A percentile compares a stretch with the other conserved stretches of the same genome.
phyloP scores from a whole-genome alignment of 2,329 filamentous ascomycete species.

The Cytospora leucostoma region DNA sequence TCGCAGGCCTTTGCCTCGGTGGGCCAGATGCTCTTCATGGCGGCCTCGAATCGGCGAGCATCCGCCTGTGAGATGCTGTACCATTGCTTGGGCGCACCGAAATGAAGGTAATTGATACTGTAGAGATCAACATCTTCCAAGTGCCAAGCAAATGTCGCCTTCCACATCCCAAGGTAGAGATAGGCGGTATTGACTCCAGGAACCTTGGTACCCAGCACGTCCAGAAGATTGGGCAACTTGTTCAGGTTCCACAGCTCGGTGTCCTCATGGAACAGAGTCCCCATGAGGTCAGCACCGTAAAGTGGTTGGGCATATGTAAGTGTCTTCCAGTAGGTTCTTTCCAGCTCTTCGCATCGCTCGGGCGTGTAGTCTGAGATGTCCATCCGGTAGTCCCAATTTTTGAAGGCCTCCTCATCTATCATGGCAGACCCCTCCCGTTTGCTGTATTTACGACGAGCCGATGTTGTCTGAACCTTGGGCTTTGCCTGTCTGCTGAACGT shows the following conservation, averaged over 20 bases:
- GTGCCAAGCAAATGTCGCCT: conserved; percentile 98
- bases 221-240: conserved; percentile 88
- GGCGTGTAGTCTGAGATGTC: conserved; percentile 85
- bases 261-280: conserved; percentile 86
- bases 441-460: conserved; percentile 84
- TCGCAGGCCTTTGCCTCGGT: conserved; percentile 93
- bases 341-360: conserved; percentile 91
- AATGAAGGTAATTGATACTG: conserved; percentile 99
- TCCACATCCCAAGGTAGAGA: conserved; percentile 99
- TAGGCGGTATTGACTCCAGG: conserved; percentile 98
- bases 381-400: conserved; percentile 87
- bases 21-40: conserved; percentile 95
- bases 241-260: conserved; percentile 91
- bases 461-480: conserved; percentile 71
- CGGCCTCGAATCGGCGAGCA: conserved; percentile 85
- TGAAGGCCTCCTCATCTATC: conserved; percentile 88
- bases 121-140: conserved; percentile 97
- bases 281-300: conserved; percentile 95
- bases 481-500: conserved; percentile 53
- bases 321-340: conserved; percentile 96
- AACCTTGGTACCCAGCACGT: conserved; percentile 92
- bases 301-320: conserved; percentile 92
- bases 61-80: conserved; percentile 98
- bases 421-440: conserved; percentile 74
- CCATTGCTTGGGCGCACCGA: conserved; percentile 98